A percentile compares a stretch with the other conserved stretches of the same genome.
These are phyloP conservation scores for Rhodotorula sp. DNA, from an alignment of 1,284 basidiomycete species.

Conservation along the genomic window DNA sequence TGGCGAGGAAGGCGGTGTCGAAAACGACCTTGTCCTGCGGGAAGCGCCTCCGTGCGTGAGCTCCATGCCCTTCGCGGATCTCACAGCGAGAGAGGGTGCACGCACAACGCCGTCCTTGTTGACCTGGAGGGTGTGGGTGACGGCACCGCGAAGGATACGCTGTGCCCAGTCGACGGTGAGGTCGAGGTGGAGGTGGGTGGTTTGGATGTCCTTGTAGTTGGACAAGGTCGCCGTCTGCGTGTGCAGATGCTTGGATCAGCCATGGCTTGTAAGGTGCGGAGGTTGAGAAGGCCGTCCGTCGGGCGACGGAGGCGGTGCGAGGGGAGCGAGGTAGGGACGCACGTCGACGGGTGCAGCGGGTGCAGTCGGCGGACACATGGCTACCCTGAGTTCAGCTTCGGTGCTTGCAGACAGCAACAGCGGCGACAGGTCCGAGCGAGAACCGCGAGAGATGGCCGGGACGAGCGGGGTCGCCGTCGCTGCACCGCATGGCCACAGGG, in stretches of 20 bases:
- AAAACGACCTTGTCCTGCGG: conserved; percentile 53
- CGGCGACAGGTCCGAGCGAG: background rate
- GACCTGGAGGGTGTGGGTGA: conserved; percentile 66
- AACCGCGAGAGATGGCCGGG: background rate
- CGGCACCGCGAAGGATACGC: conserved; percentile 70
- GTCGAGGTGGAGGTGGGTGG: conserved; percentile 71
- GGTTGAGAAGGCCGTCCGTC: background rate
- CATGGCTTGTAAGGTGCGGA: no score
- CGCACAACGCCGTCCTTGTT: conserved; percentile 63
- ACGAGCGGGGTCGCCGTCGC: no score
- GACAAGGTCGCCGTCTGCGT: conserved; percentile 59
- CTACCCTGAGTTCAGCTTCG: rapidly evolving
- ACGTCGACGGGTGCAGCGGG: background rate
- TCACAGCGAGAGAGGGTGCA: conserved; percentile 55
- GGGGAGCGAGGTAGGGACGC: background rate
- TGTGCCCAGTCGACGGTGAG: conserved; percentile 80
- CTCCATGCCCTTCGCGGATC: background rate
- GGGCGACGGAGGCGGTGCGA: background rate
- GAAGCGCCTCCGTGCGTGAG: conserved; percentile 10
- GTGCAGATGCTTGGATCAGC: background rate
- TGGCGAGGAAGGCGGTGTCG: conserved; percentile 74
- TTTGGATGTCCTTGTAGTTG: conserved; percentile 71
- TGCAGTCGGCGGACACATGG: background rate
- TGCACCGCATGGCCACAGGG: no score
- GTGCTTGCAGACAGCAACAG: background rate